Conservation (phyloP, 75 land plant genomes). For the Picea sitchensis region DNA sequence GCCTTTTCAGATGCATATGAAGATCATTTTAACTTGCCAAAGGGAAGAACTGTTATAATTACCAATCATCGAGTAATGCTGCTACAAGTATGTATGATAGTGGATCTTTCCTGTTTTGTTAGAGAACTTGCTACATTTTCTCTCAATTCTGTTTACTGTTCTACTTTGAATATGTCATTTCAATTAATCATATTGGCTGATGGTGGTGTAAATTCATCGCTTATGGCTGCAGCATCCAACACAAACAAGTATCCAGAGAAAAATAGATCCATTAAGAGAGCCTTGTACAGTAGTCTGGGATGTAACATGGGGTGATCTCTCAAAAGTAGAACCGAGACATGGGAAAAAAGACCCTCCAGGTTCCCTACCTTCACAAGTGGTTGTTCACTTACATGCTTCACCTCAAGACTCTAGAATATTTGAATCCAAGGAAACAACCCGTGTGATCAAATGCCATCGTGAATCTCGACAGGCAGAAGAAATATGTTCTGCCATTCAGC, state of each 20-base stretch:
- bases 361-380: conserved; percentile 64
- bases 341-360: conserved; percentile 33
- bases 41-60: no score
- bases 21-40: no score
- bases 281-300: no score
- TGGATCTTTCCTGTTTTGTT: background rate
- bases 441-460: conserved; percentile 69
- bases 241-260: no score
- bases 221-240: conserved; percentile 33
- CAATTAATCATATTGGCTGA: background rate
- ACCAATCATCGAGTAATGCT: conserved; percentile 64
- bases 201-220: background rate
- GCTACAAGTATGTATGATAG: conserved; percentile 31
- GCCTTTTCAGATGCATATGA: conserved; percentile 97
- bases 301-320: no score
- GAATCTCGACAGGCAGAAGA: conserved; percentile 69
- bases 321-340: no score
- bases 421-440: conserved; percentile 48
- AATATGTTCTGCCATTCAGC: conserved; percentile 58
- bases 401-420: conserved; percentile 20
- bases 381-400: conserved; percentile 44
- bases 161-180: background rate
- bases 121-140: background rate
- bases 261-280: no score
- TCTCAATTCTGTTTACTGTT: background rate